Conservation (phyloP, 2,329 filamentous ascomycete genomes). For the Sarocladium kiliense region DNA sequence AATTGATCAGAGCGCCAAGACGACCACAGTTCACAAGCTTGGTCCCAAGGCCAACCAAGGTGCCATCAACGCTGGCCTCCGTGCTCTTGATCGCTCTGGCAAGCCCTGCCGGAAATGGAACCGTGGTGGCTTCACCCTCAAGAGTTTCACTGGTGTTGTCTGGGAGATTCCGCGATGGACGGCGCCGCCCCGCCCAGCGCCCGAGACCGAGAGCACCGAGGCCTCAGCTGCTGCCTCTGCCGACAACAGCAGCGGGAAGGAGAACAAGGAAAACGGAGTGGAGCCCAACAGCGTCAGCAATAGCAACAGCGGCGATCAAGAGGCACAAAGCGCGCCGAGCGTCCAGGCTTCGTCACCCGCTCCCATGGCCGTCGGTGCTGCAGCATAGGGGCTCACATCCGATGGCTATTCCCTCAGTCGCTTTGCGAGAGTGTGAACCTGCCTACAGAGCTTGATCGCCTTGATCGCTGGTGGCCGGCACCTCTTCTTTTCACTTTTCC, state of each 20-base stretch:
- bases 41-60: constrained; percentile 96
- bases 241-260: constrained; percentile 53
- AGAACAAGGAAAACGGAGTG: constrained; percentile 55
- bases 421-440: neutral
- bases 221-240: constrained; percentile 41
- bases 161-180: constrained; percentile 85
- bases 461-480: neutral
- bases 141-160: constrained; percentile 83
- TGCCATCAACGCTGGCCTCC: constrained; percentile 93
- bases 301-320: constrained; percentile 42
- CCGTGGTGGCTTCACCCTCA: constrained; percentile 75
- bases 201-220: constrained; percentile 28
- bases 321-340: constrained; percentile 48
- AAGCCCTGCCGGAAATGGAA: constrained; percentile 91
- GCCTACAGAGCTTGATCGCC: neutral
- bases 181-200: constrained; percentile 56
- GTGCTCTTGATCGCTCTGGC: constrained; percentile 86
- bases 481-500: neutral
- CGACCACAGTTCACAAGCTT: constrained; percentile 67
- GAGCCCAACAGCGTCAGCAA: constrained; percentile 40
- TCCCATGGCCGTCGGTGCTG: constrained; percentile 41
- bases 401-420: constrained; percentile 1
- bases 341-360: constrained; percentile 47
- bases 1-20: constrained; percentile 50
- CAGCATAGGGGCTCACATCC: constrained; percentile 26